Evolutionary conservation across 768 basidiomycete species (phyloP), one percentile per base, ranked within the genome.

Genomic region (Mycena vitilis): DNA sequence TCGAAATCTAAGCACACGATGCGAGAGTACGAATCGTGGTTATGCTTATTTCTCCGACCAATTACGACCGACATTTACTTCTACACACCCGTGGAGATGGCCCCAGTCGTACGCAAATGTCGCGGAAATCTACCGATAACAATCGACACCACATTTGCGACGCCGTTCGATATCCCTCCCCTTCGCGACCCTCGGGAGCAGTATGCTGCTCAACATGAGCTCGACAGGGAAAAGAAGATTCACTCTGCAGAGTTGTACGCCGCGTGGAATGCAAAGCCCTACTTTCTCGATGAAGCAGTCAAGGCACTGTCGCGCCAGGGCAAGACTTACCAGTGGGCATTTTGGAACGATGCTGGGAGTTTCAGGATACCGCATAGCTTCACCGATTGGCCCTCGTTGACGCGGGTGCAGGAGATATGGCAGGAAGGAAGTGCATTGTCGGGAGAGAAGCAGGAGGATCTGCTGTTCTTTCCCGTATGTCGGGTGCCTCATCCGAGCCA

Each of bases 291-390:
- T 23, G 77, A 83, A 48, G 87, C 82, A 3, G 70, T 83, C 8
- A 73, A 73, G 51, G 78, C 77, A 18, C 63, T 77, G 52, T 66
- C 66, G 13, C 36, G 30, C 47, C 30, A 49, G 25, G 78, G 78
- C 4, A 72, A 75, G 63, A 64, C 70, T 15, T 88, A 85, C 62
- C 81, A 85, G 25, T 89, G 86, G 73, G 85, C 81, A 1, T 89
- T 89, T 69, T 89, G 88, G 88, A 81, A 78, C 48, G 87, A 89
- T 69, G 86, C 87, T 4, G 87, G 85, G n/a, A 84, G 85, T 66
- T 87, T 89, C 68, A 76, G 86, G 18, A 66, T 73, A 40, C 71
- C 77, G 1, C 86, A 88, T 75, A 68, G 68, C 13, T 89, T 83
- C 68, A 66, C 66, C 13, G 60, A 58, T 22, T 89, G 88, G 88